These are phyloP conservation scores for Fulvia fulva DNA, from an alignment of 2,329 filamentous ascomycete species.

Conservation along the genomic window DNA sequence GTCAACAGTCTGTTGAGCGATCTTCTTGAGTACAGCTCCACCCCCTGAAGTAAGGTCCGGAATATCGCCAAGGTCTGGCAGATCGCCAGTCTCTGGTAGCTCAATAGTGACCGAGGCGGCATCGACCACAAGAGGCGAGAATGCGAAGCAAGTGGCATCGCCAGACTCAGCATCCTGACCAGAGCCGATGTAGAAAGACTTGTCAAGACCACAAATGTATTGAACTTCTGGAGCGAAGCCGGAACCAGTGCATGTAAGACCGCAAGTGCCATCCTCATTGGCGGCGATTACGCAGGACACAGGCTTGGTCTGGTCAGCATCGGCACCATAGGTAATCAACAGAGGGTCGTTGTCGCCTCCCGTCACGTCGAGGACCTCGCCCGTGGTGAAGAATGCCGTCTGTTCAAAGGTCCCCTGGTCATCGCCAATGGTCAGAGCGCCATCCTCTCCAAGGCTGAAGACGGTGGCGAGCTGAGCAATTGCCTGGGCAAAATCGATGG, in stretches of 20 bases:
- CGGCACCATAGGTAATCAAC: background rate
- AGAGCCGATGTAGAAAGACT: background rate
- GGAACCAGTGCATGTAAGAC: background rate
- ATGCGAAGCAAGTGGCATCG: background rate
- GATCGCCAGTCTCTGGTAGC: background rate
- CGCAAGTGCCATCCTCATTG: background rate
- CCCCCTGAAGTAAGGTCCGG: background rate
- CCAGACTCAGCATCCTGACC: background rate
- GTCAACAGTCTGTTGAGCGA: background rate
- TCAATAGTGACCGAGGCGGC: no score
- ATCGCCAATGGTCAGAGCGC: background rate
- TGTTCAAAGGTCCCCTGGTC: background rate
- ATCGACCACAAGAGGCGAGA: constrained; percentile 3
- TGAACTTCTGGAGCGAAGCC: background rate
- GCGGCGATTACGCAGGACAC: background rate
- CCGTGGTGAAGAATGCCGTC: background rate
- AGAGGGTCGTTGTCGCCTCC: background rate
- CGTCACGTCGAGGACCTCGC: background rate
- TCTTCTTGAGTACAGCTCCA: background rate
- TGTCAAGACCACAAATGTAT: background rate
- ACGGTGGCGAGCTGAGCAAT: background rate
- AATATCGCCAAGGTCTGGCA: background rate
- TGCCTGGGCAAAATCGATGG: background rate
- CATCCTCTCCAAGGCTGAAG: background rate
- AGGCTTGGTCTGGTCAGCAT: background rate